A percentile compares a stretch with the other conserved stretches of the same genome.
Conservation (phyloP, 805 yeast genomes). For the Kurtzmaniella cleridarum region DNA sequence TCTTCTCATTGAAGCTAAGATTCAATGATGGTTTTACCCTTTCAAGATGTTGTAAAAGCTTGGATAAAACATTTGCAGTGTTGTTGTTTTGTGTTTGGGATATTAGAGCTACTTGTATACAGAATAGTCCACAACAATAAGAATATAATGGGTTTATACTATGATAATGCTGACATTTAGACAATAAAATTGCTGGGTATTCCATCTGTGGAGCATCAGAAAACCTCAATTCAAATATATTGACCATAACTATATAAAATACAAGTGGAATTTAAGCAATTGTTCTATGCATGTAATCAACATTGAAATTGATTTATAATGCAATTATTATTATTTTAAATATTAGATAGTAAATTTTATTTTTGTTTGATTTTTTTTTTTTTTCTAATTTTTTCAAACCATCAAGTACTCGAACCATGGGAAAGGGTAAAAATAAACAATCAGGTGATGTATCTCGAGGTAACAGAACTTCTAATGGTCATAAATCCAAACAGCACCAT, state of each 20-base stretch:
- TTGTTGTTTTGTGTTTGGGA: not conserved
- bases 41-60: slow-evolving; percentile 2
- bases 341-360: not conserved
- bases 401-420: slow-evolving; percentile 28
- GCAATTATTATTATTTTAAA: not conserved
- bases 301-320: not conserved
- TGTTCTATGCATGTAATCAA: no score
- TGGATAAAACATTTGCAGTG: not conserved
- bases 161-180: slow-evolving; percentile 4
- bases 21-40: not conserved
- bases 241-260: slow-evolving; percentile 1
- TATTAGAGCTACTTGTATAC: not conserved
- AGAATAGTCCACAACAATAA: slow-evolving; percentile 1
- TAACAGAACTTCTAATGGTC: slow-evolving; percentile 47
- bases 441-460: slow-evolving; percentile 33
- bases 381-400: not conserved
- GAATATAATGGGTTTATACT: slow-evolving; percentile 2
- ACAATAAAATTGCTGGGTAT: not conserved
- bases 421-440: slow-evolving; percentile 51
- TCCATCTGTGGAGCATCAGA: not conserved
- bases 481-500: slow-evolving; percentile 50
- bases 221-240: not conserved
- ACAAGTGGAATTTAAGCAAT: no score
- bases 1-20: not conserved
- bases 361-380: not conserved